Evolutionary conservation across 495 filamentous ascomycete species (phyloP), one percentile per base, ranked within the genome.

Genomic region (Evernia prunastri): DNA sequence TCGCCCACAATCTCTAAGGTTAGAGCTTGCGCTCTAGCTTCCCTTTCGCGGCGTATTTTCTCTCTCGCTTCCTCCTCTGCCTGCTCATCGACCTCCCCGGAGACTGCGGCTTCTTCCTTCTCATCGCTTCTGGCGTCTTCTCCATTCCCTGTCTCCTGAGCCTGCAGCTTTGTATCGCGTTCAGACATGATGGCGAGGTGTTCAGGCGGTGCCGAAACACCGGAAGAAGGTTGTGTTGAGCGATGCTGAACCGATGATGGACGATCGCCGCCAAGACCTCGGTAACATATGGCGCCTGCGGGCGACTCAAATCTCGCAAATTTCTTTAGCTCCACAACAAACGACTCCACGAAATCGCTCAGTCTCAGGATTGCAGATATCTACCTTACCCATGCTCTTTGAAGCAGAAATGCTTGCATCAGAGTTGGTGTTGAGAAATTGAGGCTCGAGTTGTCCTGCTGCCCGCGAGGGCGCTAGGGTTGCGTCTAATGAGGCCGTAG

Each of bases 1-100:
- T 98, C 94, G 29, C 94, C 94, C 73, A 98, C 92, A 88, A 98
- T 96, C 73, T 98, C 94, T 49, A 98, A 79, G 0, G 94, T 98
- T 66, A 98, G 74, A 3, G 94, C 94, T 72, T 97, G 94, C 6
- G 94, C 94, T 64, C 91, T 85, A 3, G 95, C 95, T 72, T 98
- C 94, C 35, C 92, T 85, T 71, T 97, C 92, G 43, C 91, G 86
- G 35, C 93, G 86, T 58, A 84, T 78, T 72, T 85, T 89, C 72
- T 97, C 94, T 58, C 89, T 80, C 31, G 84, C 81, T 63, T 89
- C 89, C 57, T 91, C 89, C 53, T 91, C 88, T 70, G 87, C 86
- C 63, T 90, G 82, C 69, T 90, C 87, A 31, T 86, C 82, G 58
- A 92, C 73, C 11, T 89, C 82, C 12, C 25, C 31, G 17, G 20